phyloP scores from a whole-genome alignment of 148 eudicot species.

The Amaranthus hypochondriacus region DNA sequence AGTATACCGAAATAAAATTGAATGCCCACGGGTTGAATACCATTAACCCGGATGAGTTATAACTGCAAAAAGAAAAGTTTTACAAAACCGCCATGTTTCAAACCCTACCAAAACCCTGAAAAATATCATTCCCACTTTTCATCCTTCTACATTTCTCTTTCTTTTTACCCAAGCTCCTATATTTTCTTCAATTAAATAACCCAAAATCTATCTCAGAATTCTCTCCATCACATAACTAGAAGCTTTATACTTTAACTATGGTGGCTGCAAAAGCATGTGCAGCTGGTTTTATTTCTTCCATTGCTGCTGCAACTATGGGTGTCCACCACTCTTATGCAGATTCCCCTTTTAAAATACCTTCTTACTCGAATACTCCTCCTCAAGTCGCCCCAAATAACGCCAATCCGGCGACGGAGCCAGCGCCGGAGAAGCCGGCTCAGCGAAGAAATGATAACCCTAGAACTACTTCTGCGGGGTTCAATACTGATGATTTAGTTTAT shows the following conservation, averaged over 20 bases:
- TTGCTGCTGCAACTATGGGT: constrained; percentile 41
- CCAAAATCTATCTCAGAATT: not conserved
- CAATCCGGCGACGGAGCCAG: constrained; percentile 15
- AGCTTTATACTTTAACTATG: constrained; percentile 2
- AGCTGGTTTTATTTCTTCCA: constrained; percentile 51
- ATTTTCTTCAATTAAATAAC: not conserved
- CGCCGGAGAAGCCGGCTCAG: constrained; percentile 34
- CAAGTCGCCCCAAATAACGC: constrained; percentile 5
- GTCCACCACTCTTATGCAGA: constrained; percentile 46
- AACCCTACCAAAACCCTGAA: constrained; percentile 59
- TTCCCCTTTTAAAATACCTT: constrained; percentile 44
- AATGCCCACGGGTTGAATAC: constrained; percentile 7
- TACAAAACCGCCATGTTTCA: constrained; percentile 16
- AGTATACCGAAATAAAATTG: not conserved
- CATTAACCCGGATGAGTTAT: not conserved
- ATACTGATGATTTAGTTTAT: constrained; percentile 78
- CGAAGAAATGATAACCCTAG: constrained; percentile 74
- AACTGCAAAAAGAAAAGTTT: not conserved
- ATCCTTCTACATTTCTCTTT: constrained; percentile 5
- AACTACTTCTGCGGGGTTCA: constrained; percentile 84
- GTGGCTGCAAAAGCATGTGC: constrained; percentile 46
- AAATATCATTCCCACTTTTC: not conserved
- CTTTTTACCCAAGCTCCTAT: constrained; percentile 38
- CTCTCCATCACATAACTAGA: not conserved
- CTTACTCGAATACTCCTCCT: constrained; percentile 34